phyloP scores from a whole-genome alignment of 148 eudicot species.

The Fallopia convolvulus region DNA sequence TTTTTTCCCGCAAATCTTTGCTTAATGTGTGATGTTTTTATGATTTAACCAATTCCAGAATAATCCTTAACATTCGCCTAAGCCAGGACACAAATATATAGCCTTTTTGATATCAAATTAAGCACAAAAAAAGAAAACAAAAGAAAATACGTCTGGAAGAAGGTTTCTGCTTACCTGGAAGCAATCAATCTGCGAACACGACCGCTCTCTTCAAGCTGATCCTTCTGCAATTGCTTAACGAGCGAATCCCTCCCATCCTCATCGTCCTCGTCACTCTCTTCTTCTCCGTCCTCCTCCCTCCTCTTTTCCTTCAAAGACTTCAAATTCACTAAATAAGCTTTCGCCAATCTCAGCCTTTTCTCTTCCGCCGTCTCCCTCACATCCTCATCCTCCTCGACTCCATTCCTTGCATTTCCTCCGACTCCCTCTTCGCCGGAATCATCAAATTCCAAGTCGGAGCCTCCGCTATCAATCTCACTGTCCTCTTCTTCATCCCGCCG shows the following conservation, averaged over 20 bases:
- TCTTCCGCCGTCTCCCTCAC: conserved; percentile 32
- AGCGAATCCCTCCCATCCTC: conserved; percentile 54
- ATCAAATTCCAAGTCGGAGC: conserved; percentile 14
- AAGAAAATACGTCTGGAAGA: neutral
- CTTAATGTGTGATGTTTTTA: neutral
- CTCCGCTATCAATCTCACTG: conserved; percentile 25
- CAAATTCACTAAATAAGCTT: conserved; percentile 17
- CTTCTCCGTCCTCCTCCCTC: conserved; percentile 33
- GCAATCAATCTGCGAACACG: conserved; percentile 60
- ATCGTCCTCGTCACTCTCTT: conserved; percentile 24
- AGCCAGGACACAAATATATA: no score
- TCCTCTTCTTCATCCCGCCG: conserved; percentile 16
- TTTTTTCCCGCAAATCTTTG: neutral
- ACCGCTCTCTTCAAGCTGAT: conserved; percentile 88
- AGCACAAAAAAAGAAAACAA: no score
- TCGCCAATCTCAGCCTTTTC: conserved; percentile 19
- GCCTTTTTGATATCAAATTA: neutral
- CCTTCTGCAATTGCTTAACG: conserved; percentile 50
- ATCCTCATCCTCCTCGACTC: conserved; percentile 23
- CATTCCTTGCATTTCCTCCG: neutral
- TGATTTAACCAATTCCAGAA: neutral
- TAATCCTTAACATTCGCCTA: neutral
- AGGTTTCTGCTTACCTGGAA: conserved; percentile 38
- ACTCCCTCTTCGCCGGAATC: conserved; percentile 10
- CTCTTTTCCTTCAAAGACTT: conserved; percentile 17